phyloP scores from a whole-genome alignment of 352 stramenopile species.

The Halophytophthora batemanensis region DNA sequence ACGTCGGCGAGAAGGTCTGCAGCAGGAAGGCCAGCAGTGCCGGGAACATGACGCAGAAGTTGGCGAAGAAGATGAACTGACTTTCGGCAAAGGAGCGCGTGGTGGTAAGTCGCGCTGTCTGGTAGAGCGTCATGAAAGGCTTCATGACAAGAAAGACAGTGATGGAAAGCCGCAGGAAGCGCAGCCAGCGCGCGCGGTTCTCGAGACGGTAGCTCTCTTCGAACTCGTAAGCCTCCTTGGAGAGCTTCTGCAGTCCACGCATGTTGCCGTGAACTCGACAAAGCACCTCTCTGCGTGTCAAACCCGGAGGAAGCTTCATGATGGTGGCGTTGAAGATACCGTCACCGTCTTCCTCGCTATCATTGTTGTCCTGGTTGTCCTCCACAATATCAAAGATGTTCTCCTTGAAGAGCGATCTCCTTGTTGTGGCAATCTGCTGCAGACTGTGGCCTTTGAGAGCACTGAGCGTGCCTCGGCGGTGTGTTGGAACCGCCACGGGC shows the following conservation, averaged over 20 bases:
- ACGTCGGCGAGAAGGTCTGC: conserved; percentile 63
- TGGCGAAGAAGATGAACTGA: conserved; percentile 71
- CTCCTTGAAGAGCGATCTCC: conserved; percentile 49
- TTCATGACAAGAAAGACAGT: conserved; percentile 66
- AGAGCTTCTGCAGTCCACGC: conserved; percentile 22
- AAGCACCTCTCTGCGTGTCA: conserved; percentile 66
- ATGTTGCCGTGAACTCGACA: conserved; percentile 52
- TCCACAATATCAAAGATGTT: conserved; percentile 83
- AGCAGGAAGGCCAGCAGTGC: conserved; percentile 55
- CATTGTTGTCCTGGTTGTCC: conserved; percentile 42
- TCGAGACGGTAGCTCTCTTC: conserved; percentile 73
- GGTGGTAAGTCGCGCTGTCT: conserved; percentile 43
- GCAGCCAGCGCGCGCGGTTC: conserved; percentile 64
- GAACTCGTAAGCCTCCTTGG: conserved; percentile 59
- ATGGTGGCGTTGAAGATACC: conserved; percentile 44
- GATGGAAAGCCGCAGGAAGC: conserved; percentile 66
- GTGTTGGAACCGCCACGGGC: conserved; percentile 5
- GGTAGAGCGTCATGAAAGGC: conserved; percentile 76
- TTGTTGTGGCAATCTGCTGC: conserved; percentile 22
- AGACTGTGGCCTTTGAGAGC: conserved; percentile 35
- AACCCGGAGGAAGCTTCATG: conserved; percentile 70
- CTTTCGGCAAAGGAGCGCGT: conserved; percentile 48
- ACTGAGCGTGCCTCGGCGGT: conserved; percentile 36
- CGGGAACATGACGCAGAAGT: conserved; percentile 79
- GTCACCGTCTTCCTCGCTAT: conserved; percentile 21